Evolutionary conservation across 768 basidiomycete species (phyloP).

Genomic region (Russula abietina): DNA sequence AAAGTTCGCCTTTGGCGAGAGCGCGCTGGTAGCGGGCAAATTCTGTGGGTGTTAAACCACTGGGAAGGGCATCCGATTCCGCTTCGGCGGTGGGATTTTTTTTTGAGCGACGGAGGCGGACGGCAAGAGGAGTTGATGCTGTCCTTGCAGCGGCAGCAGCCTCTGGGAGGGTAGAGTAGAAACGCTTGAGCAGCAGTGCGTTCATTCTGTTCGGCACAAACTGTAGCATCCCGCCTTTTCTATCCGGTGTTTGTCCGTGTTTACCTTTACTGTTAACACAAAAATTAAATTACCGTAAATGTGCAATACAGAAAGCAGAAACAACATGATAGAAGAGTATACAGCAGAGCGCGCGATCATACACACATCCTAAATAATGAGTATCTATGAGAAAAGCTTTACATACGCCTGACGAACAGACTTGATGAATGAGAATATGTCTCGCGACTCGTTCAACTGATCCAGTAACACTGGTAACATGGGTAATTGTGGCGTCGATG

Average conservation of each 20-base stretch:
- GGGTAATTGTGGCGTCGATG: constrained; percentile 65
- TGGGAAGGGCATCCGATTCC: constrained; percentile 44
- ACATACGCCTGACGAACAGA: constrained; percentile 53
- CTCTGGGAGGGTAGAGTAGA: constrained; percentile 39
- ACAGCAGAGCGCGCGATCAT: not conserved
- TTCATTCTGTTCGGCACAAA: constrained; percentile 30
- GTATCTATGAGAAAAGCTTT: constrained; percentile 25
- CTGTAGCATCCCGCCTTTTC: not conserved
- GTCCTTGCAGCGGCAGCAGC: constrained; percentile 49
- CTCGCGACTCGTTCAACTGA: constrained; percentile 61
- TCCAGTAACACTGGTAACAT: constrained; percentile 61
- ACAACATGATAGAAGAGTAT: not conserved
- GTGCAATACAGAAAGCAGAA: not conserved
- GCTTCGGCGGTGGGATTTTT: constrained; percentile 38
- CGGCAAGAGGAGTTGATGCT: constrained; percentile 66
- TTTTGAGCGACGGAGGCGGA: constrained; percentile 56
- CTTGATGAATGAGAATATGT: constrained; percentile 68
- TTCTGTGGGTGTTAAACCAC: constrained; percentile 63
- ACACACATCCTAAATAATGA: constrained; percentile 18
- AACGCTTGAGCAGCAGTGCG: constrained; percentile 35
- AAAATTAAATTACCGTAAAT: no score
- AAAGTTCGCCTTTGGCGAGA: constrained; percentile 47
- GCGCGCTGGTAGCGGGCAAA: constrained; percentile 54
- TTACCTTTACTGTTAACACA: not conserved
- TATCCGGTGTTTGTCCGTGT: constrained; percentile 5